Base-by-base conservation (phyloP, 805 yeast genomes). In the Candida sakaeoensis region DNA sequence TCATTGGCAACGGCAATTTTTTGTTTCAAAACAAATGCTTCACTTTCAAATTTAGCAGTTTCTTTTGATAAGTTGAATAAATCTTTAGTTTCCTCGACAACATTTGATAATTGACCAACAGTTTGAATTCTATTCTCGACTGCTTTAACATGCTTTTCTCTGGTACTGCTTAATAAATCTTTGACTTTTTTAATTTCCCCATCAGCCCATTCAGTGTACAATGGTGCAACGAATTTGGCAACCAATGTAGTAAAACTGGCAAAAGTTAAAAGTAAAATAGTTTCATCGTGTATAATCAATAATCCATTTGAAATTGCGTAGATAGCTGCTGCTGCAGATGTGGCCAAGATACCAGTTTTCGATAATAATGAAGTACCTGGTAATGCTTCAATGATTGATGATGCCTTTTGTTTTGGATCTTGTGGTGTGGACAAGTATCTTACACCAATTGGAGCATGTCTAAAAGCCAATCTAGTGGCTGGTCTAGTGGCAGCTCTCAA, bases 301-400 rank as follows among this genome's bases (percentile, higher is more conserved):
- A 93, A 76, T 68, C 88, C 95, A 70, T 87, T 88, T 57, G 96
- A 85, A 61, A 93, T 82, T 51, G 96, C 96, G 71, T 89, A 93
- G 53, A 91, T 66, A 45, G 95, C 82, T 42, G 95, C 98, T 47
- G 97, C 97, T 46, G 96, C 80, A 46, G 91, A 79, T 40, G 99
- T 90, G 57, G 96, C 96, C 58, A 93, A 74, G 60, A 90, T 77
- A 61, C 97, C 96, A 47, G 97, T 88, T 80, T 93, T 93, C 52
- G 96, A 79, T 53, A 91, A 66, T 54, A 79, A 73, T 58, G 80
- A 79, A 80, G 79, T 83, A 64, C 97, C 97, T 65, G 99, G 99
- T 53, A 93, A 71, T 48, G 96, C 87, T 59, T 85, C 90, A 57
- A 91, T 80, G 67, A 91, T 80, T 39, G 96, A 80, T 59, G 78